These are phyloP conservation scores for Lentinula detonsa DNA, from an alignment of 768 basidiomycete genomes.

Conservation along the genomic window DNA sequence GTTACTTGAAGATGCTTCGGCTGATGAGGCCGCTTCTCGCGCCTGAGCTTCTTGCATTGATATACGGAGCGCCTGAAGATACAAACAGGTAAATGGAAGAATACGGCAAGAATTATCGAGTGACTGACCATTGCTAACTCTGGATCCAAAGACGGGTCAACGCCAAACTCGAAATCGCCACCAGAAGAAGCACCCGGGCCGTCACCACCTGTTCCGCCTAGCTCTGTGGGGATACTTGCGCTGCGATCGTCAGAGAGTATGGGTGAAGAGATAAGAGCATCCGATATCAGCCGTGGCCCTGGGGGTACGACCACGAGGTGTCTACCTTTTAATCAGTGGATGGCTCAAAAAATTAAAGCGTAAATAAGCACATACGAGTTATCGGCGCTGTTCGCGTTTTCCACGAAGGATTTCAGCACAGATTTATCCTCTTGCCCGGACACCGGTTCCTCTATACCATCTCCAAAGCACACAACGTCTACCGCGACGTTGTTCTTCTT, in stretches of 20 bases:
- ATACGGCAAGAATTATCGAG: background rate
- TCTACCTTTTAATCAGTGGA: constrained; percentile 31
- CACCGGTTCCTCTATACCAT: constrained; percentile 66
- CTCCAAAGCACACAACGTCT: constrained; percentile 88
- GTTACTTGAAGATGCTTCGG: constrained; percentile 24
- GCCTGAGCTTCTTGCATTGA: constrained; percentile 94
- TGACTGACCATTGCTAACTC: constrained; percentile 87
- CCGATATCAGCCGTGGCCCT: constrained; percentile 77
- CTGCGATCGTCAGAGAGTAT: constrained; percentile 74
- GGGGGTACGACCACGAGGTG: constrained; percentile 79
- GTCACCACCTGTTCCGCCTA: constrained; percentile 40
- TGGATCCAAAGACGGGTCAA: constrained; percentile 94
- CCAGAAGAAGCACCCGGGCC: constrained; percentile 37
- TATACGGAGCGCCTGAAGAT: constrained; percentile 82
- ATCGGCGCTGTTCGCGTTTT: constrained; percentile 73
- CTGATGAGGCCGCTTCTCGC: constrained; percentile 49
- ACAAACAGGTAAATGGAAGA: background rate
- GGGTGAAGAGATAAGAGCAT: constrained; percentile 72
- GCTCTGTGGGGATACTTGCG: constrained; percentile 62
- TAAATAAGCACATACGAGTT: constrained; percentile 62
- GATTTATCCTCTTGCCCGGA: constrained; percentile 48
- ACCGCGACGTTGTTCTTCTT: constrained; percentile 99
- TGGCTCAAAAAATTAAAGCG: background rate
- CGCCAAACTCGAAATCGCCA: constrained; percentile 76
- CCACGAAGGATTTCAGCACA: constrained; percentile 76